Base-by-base conservation (phyloP, 805 yeast species). In the Spathaspora arborariae region DNA sequence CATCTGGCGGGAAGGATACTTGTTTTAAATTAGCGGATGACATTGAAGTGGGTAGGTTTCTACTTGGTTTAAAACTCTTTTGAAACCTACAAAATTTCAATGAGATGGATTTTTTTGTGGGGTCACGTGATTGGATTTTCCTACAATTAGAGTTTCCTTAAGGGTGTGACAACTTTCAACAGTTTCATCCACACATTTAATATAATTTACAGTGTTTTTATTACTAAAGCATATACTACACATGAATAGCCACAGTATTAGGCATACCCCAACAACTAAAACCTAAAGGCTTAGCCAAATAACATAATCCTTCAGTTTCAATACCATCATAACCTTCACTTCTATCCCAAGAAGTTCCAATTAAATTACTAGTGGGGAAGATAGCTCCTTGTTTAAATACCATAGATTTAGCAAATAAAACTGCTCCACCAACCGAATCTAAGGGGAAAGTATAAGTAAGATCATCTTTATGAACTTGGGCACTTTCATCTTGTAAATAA, bases 1-100 rank as follows among this genome's bases (percentile, higher is more conserved):
- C 88, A 20, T 83, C 85, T 0, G 96, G 92, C 1, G 94, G 84
- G 61, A 90, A 89, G 4, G 79, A 68, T 30, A 85, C 72, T 42
- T 59, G 63, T 21, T 56, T 49, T 53, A 59, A 48, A 38, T 55
- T 54, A 11, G 49, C 45, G 13, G 48, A 8, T 8, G 21, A 6
- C 20, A 16, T 37, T 10, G 39, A 24, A 10, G 11, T 24, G 8
- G 27, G 8, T 24, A 24, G 11, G 11, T 24, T 7, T 24, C 3
- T 4, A 24, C 13, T 24, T 24, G 10, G 10, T 24, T n/a, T n/a
- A n/a, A n/a, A n/a, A n/a, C n/a, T n/a, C n/a, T n/a, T n/a, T n/a
- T n/a, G n/a, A n/a, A n/a, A n/a, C n/a, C n/a, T n/a, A 22, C 9
- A 22, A 22, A 7, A 7, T 22, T 9, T 22, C 26, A 22, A 22